Conservation (phyloP, 495 filamentous ascomycete species). For the Daldinia decipiens region DNA sequence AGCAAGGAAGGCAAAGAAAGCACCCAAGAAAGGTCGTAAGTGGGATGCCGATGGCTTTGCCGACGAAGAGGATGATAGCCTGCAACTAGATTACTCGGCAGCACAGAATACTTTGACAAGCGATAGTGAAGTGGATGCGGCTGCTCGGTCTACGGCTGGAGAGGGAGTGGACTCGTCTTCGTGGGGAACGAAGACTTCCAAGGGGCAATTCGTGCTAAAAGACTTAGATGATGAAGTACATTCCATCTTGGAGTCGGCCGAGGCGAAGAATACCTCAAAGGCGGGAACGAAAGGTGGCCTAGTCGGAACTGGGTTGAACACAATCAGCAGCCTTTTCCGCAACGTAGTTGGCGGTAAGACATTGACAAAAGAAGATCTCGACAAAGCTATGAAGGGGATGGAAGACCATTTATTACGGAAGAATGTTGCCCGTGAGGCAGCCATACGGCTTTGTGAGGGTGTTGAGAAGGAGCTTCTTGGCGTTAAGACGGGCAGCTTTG, state of each 20-base stretch:
- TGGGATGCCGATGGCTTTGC: slow-evolving; percentile 92
- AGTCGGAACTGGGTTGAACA: slow-evolving; percentile 78
- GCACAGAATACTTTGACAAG: slow-evolving; percentile 57
- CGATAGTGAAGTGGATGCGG: slow-evolving; percentile 63
- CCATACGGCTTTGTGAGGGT: slow-evolving; percentile 87
- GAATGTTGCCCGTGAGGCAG: slow-evolving; percentile 95
- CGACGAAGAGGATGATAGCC: slow-evolving; percentile 80
- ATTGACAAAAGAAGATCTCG: slow-evolving; percentile 84
- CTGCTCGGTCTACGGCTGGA: slow-evolving; percentile 59
- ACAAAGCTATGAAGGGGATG: slow-evolving; percentile 94
- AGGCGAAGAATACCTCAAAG: slow-evolving; percentile 64
- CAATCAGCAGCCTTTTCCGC: slow-evolving; percentile 86
- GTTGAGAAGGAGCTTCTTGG: slow-evolving; percentile 90
- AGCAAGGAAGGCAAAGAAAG: slow-evolving; percentile 65
- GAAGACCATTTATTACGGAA: slow-evolving; percentile 94
- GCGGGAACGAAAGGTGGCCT: slow-evolving; percentile 65
- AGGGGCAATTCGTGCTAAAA: slow-evolving; percentile 92
- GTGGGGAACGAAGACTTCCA: slow-evolving; percentile 84
- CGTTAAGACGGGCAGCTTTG: slow-evolving; percentile 91
- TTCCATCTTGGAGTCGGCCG: slow-evolving; percentile 79
- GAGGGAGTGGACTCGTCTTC: slow-evolving; percentile 79
- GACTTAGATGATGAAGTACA: slow-evolving; percentile 95
- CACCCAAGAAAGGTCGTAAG: slow-evolving; percentile 83
- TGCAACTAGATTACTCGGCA: slow-evolving; percentile 86
- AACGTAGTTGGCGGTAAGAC: slow-evolving; percentile 95